Evolutionary conservation across 2,329 filamentous ascomycete species (phyloP).

Genomic region (Phialophora chinensis): DNA sequence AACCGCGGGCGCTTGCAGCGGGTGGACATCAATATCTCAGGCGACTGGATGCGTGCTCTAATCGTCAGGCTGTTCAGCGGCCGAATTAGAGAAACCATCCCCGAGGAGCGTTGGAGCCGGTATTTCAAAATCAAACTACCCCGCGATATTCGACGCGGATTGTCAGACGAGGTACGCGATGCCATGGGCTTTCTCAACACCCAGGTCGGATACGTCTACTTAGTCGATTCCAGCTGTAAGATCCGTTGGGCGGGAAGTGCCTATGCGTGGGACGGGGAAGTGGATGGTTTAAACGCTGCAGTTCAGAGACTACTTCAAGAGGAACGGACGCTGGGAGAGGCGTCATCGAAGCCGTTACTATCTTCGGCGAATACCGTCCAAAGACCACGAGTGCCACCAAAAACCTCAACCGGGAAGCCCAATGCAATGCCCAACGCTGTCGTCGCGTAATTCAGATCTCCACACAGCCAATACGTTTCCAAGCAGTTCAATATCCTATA

Average conservation of each 20-base stretch:
- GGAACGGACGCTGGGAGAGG: conserved; percentile 41
- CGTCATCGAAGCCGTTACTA: conserved; percentile 21
- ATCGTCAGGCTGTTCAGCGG: conserved; percentile 62
- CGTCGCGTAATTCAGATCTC: conserved; percentile 15
- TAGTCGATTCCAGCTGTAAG: conserved; percentile 83
- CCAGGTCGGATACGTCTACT: conserved; percentile 91
- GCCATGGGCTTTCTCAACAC: conserved; percentile 76
- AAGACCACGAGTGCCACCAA: conserved; percentile 12
- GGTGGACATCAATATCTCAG: conserved; percentile 87
- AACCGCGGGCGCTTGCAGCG: conserved; percentile 66
- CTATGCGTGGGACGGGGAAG: conserved; percentile 49
- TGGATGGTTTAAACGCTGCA: conserved; percentile 51
- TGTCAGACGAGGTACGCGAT: conserved; percentile 63
- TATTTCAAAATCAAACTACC: conserved; percentile 63
- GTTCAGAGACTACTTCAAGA: conserved; percentile 52
- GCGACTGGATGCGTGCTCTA: conserved; percentile 70
- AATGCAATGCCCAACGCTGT: conserved; percentile 14
- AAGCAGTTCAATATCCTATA: background rate
- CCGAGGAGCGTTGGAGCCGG: conserved; percentile 58
- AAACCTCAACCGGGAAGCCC: conserved; percentile 10
- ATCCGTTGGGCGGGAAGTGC: conserved; percentile 91
- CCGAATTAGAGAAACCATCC: conserved; percentile 55
- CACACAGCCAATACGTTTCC: background rate
- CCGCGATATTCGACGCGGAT: conserved; percentile 51
- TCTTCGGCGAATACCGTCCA: conserved; percentile 11